A percentile compares a stretch with the other conserved stretches of the same genome.
Evolutionary conservation across 306 rosid species (phyloP).

Genomic region (Inga laurina): DNA sequence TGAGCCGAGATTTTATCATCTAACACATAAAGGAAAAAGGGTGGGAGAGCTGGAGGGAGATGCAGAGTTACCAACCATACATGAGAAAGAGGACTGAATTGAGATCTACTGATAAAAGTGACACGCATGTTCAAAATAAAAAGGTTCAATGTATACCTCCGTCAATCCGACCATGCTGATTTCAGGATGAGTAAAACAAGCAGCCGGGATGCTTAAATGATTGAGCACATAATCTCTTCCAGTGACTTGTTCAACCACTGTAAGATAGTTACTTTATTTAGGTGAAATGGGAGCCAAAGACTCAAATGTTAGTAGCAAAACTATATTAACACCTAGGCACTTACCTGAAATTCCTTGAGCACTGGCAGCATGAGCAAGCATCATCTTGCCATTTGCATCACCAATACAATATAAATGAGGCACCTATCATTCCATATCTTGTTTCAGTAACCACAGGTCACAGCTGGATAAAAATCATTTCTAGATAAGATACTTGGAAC

Average conservation of each 20-base stretch:
- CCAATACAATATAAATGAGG: slow-evolving; percentile 93
- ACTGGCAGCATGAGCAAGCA: slow-evolving; percentile 99
- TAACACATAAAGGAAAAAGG: background rate
- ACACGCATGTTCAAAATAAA: background rate
- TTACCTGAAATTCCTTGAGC: slow-evolving; percentile 98
- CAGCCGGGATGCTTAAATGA: slow-evolving; percentile 97
- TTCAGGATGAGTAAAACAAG: slow-evolving; percentile 98
- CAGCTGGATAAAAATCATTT: slow-evolving; percentile 12
- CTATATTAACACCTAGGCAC: slow-evolving; percentile 2
- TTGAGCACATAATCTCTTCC: slow-evolving; percentile 96
- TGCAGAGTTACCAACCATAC: slow-evolving; percentile 10
- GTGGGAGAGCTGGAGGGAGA: background rate
- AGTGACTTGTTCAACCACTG: slow-evolving; percentile 99
- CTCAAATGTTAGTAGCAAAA: slow-evolving; percentile 15
- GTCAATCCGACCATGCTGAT: slow-evolving; percentile 99
- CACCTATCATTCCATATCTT: slow-evolving; percentile 58
- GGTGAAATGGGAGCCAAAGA: slow-evolving; percentile 17
- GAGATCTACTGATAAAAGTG: background rate
- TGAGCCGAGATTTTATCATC: background rate
- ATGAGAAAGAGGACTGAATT: slow-evolving; percentile 20
- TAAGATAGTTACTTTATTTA: slow-evolving; percentile 11
- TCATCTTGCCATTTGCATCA: slow-evolving; percentile 98
- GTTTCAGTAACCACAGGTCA: slow-evolving; percentile 30
- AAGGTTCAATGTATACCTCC: slow-evolving; percentile 55
- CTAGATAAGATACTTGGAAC: slow-evolving; percentile 32